Base-by-base conservation (phyloP, 441 rosid species). In the Pelargonium fulgidum region DNA sequence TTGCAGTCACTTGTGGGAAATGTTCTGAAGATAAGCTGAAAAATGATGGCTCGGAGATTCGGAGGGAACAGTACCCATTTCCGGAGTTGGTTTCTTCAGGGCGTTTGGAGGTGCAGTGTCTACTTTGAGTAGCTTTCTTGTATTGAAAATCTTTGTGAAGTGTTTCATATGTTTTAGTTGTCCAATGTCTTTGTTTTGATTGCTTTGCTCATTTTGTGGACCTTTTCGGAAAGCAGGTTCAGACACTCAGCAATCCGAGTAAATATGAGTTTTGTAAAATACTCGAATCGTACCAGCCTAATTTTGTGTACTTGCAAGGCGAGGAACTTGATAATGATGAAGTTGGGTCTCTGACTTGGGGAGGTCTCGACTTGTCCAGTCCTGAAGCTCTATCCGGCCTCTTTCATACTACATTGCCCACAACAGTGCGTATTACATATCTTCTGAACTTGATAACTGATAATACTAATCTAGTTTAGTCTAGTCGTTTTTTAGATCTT, bases 31-130 rank as follows among this genome's bases (percentile, higher is more conserved):
- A 22, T 24, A 4, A 29, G 6, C 42, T 62, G 11, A 70, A 9
- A 0, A 44, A 64, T 58, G 17, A 58, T 22, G 50, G 14, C 10
- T 42, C 41, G 1, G 72, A 73, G 8, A 16, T 50, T 63, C 67
- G 12, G 45, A 62, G 12, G 45, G 29, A n/a, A 22, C 65, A 48
- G 10, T 11, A 62, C 24, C 69, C 73, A 6, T 36, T 69, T 10
- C 73, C 52, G 5, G 77, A 70, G 36, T 59, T 44, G 29, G 70
- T 62, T 4, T 65, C 77, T 9, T 74, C 73, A 8, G 73, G 73
- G 36, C 63, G 63, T 0, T 14, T 74, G 20, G 77, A 74, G 77
- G 77, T 74, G 26, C 41, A 1, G 1, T 36, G 12, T 62, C 1
- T 16, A 54, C 8, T 54, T 54, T 1, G 9, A 14, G 19, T n/a